phyloP scores from a whole-genome alignment of 352 stramenopile species.

The Phytopythium chamaehyphon region DNA sequence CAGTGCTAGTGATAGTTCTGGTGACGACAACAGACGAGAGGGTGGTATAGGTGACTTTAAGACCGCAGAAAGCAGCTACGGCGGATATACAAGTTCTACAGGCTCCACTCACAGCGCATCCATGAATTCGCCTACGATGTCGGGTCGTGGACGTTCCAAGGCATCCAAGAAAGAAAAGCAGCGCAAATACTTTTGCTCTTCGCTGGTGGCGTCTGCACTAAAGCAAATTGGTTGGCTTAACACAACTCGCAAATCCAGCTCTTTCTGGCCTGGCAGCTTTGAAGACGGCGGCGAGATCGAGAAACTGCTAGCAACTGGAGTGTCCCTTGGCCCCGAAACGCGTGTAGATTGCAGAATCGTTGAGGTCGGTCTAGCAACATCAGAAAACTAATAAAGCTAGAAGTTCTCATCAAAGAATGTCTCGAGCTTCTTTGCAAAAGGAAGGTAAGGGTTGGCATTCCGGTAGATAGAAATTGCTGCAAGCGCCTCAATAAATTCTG shows the following conservation, averaged over 20 bases:
- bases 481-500: constrained; percentile 73
- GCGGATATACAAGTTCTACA: constrained; percentile 10
- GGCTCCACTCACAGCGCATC: constrained; percentile 15
- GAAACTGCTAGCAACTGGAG: constrained; percentile 32
- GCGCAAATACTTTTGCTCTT: constrained; percentile 86
- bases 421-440: constrained; percentile 72
- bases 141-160: background rate
- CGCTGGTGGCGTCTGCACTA: constrained; percentile 68
- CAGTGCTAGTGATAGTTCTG: background rate
- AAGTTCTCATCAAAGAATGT: constrained; percentile 78
- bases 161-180: constrained; percentile 19
- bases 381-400: constrained; percentile 19
- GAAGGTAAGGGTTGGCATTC: constrained; percentile 76
- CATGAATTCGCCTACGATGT: constrained; percentile 6
- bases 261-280: constrained; percentile 85
- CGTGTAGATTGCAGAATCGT: constrained; percentile 79
- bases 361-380: constrained; percentile 64
- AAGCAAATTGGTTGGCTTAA: constrained; percentile 78
- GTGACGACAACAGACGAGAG: background rate
- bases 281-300: constrained; percentile 77
- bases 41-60: background rate
- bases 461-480: constrained; percentile 67
- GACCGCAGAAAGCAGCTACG: constrained; percentile 1
- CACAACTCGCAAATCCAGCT: constrained; percentile 60
- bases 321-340: constrained; percentile 53